Conservation (phyloP, 2,329 filamentous ascomycete genomes). For the Sporothrix luriei region DNA sequence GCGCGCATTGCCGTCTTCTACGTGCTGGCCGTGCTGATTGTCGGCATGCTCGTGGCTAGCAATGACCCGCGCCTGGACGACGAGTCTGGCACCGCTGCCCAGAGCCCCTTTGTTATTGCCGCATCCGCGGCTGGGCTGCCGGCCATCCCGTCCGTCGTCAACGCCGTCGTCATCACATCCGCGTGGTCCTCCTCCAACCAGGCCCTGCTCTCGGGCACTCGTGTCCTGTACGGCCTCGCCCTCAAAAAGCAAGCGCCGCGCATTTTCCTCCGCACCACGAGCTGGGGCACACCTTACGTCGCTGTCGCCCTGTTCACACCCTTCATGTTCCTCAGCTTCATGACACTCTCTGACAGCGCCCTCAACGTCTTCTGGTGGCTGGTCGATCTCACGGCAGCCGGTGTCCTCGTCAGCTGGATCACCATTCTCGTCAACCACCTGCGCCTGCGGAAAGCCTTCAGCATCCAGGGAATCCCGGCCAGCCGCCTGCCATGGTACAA, state of each 20-base stretch:
- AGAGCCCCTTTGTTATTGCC: constrained; percentile 71
- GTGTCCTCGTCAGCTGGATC: constrained; percentile 71
- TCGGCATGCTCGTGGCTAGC: constrained; percentile 68
- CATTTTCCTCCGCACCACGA: constrained; percentile 57
- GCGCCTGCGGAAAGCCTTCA: constrained; percentile 57
- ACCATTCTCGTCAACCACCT: constrained; percentile 67
- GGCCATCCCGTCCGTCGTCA: constrained; percentile 71
- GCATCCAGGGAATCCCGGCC: constrained; percentile 55
- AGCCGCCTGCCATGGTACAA: constrained; percentile 63
- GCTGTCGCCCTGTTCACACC: constrained; percentile 49
- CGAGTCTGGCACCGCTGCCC: constrained; percentile 53
- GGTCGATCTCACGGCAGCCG: constrained; percentile 69
- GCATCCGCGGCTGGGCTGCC: constrained; percentile 67
- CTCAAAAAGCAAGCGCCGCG: constrained; percentile 61
- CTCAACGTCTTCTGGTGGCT: constrained; percentile 71
- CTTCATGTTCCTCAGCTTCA: constrained; percentile 62
- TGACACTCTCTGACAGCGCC: constrained; percentile 59
- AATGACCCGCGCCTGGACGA: constrained; percentile 57
- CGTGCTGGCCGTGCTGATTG: constrained; percentile 66
- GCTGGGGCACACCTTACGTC: constrained; percentile 59
- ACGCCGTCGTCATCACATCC: constrained; percentile 73
- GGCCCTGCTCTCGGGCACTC: constrained; percentile 61
- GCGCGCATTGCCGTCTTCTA: constrained; percentile 74
- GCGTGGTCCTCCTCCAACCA: constrained; percentile 72
- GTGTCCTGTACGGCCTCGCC: constrained; percentile 62